Conservation (phyloP, 2,329 filamentous ascomycete genomes). For the Trichophaea hybrida region DNA sequence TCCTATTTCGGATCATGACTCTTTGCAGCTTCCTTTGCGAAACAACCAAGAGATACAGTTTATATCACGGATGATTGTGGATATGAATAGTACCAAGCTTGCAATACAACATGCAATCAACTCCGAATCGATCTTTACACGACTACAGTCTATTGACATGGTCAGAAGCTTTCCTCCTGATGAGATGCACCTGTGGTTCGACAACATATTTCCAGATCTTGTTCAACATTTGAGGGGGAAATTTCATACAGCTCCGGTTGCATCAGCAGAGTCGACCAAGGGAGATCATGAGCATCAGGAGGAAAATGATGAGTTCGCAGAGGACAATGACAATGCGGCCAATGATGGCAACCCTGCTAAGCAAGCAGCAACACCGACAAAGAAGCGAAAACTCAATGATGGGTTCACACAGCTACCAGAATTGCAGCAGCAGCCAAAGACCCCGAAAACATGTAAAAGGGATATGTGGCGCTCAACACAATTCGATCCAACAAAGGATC, state of each 20-base stretch:
- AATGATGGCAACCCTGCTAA: too few relatives aligned
- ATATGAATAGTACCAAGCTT: background rate
- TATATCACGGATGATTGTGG: background rate
- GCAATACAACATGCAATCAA: constrained; percentile 3
- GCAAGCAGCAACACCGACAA: too few relatives aligned
- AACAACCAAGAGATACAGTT: background rate
- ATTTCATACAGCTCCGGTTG: too few relatives aligned
- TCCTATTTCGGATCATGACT: too few relatives aligned
- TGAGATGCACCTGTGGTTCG: constrained; percentile 11
- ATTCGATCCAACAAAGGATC: background rate
- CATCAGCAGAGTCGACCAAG: too few relatives aligned
- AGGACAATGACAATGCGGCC: too few relatives aligned
- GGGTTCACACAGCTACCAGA: background rate
- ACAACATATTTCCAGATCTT: constrained; percentile 10
- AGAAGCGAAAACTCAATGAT: too few relatives aligned
- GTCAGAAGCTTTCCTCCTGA: constrained; percentile 7
- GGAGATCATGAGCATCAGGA: too few relatives aligned
- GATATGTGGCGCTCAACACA: background rate
- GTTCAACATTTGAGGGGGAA: constrained; percentile 8
- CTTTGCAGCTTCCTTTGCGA: background rate
- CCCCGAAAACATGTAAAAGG: too few relatives aligned
- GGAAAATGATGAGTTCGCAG: too few relatives aligned
- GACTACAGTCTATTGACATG: constrained; percentile 1
- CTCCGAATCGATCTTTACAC: background rate
- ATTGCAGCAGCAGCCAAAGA: too few relatives aligned